Conservation (phyloP, 2,329 filamentous ascomycete species). For the Aspergillus pseudoterreus region DNA sequence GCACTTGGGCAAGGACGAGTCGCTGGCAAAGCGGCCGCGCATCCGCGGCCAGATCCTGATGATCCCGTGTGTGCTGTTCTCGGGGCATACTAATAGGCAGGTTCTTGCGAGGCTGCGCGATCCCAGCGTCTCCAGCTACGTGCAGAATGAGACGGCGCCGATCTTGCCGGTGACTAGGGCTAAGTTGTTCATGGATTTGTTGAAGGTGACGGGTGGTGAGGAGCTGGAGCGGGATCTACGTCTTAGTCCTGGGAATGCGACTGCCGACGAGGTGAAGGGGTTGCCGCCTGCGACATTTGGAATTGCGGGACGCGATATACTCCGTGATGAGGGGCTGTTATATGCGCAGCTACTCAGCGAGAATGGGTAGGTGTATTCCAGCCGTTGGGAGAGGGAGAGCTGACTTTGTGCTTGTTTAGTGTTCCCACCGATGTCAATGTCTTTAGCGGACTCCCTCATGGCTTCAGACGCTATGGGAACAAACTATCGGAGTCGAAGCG, state of each 20-base stretch:
- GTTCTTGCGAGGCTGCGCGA: slow-evolving; percentile 37
- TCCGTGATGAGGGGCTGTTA: slow-evolving; percentile 50
- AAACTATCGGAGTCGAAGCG: slow-evolving; percentile 22
- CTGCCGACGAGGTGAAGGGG: slow-evolving; percentile 30
- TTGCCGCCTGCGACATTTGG: slow-evolving; percentile 46
- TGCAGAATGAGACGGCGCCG: slow-evolving; percentile 48
- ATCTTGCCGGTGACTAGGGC: slow-evolving; percentile 43
- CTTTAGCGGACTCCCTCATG: slow-evolving; percentile 54
- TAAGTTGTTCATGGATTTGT: slow-evolving; percentile 26
- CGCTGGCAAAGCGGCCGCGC: slow-evolving; percentile 17
- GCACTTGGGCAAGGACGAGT: slow-evolving; percentile 24
- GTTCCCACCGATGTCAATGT: slow-evolving; percentile 49
- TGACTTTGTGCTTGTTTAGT: slow-evolving; percentile 20
- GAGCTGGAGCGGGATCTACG: slow-evolving; percentile 33
- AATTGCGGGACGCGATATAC: slow-evolving; percentile 46
- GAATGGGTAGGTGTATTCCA: slow-evolving; percentile 37
- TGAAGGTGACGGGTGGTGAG: slow-evolving; percentile 21
- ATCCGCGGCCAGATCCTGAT: slow-evolving; percentile 52
- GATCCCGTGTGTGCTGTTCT: slow-evolving; percentile 46
- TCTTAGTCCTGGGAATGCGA: slow-evolving; percentile 39
- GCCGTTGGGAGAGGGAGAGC: background rate
- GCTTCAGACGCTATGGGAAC: slow-evolving; percentile 37
- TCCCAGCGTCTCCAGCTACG: slow-evolving; percentile 42
- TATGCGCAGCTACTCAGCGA: slow-evolving; percentile 44
- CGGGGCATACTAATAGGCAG: slow-evolving; percentile 28